Evolutionary conservation across 1,284 basidiomycete species (phyloP).

Genomic region (Thelephora terrestris): DNA sequence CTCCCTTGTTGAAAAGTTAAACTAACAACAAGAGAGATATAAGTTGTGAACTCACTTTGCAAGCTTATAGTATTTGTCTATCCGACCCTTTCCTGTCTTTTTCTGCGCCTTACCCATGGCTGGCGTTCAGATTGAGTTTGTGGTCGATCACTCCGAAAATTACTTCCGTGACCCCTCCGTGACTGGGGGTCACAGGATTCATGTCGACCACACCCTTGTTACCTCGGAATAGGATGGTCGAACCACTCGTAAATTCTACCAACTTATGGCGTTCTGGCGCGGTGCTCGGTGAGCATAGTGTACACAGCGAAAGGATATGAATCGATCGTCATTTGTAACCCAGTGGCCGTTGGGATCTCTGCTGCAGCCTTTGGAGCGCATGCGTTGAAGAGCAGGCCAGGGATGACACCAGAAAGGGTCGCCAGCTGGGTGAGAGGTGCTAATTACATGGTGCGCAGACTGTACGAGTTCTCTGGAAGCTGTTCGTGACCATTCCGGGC

Average conservation of each 20-base stretch:
- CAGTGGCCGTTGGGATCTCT: conserved; percentile 50
- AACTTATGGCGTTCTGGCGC: conserved; percentile 21
- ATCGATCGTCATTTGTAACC: background rate
- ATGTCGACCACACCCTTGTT: conserved; percentile 17
- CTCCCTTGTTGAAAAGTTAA: conserved; percentile 47
- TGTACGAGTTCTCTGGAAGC: conserved; percentile 3
- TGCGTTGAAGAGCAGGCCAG: conserved; percentile 38
- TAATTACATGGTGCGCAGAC: conserved; percentile 44
- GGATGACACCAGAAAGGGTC: conserved; percentile 42
- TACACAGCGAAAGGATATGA: background rate
- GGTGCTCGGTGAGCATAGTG: conserved; percentile 15
- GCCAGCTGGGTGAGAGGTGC: conserved; percentile 56
- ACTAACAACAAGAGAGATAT: background rate
- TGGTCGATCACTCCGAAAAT: conserved; percentile 2
- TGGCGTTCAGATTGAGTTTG: conserved; percentile 1
- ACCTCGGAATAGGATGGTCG: conserved; percentile 7
- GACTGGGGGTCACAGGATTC: background rate
- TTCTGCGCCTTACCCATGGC: conserved; percentile 73
- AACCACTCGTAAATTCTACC: background rate
- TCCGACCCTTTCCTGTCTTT: conserved; percentile 90
- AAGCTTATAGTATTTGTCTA: conserved; percentile 94
- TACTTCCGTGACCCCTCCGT: no score
- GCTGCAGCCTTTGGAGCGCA: conserved; percentile 67
- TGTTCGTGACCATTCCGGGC: background rate
- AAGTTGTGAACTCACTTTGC: conserved; percentile 57